phyloP scores from a whole-genome alignment of 1,284 basidiomycete genomes.

The Tylopilus orsonianus region DNA sequence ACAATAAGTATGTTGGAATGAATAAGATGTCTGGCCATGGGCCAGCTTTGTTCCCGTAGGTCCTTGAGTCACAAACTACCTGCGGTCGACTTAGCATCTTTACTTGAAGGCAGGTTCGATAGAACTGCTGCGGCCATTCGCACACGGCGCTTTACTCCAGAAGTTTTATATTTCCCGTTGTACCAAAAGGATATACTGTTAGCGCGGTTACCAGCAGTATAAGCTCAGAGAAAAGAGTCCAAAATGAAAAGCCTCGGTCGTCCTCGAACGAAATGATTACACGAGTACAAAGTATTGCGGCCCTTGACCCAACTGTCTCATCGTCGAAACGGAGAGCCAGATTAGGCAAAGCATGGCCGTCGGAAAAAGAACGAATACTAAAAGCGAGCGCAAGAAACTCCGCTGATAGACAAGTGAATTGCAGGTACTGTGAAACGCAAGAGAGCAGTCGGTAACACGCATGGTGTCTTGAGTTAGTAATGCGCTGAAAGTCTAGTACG shows the following conservation, averaged over 20 bases:
- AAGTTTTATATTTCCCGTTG: neutral
- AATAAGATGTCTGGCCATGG: too few relatives aligned
- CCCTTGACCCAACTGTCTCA: neutral
- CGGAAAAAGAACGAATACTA: neutral
- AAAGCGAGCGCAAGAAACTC: neutral
- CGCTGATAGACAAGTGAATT: neutral
- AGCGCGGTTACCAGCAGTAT: neutral
- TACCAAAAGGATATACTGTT: neutral
- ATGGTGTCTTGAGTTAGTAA: neutral
- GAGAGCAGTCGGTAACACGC: neutral
- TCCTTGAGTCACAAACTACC: too few relatives aligned
- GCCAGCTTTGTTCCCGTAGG: too few relatives aligned
- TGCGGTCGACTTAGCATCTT: too few relatives aligned
- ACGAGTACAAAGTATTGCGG: neutral
- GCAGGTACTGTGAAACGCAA: neutral
- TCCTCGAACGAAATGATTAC: neutral
- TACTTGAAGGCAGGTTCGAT: too few relatives aligned
- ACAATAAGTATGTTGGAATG: too few relatives aligned
- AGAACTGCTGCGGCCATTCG: too few relatives aligned
- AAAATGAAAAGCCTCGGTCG: neutral
- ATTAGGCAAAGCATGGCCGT: neutral
- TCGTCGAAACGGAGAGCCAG: neutral
- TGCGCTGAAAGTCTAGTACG: slow-evolving; percentile 39
- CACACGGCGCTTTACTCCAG: neutral
- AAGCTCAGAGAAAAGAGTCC: neutral